Evolutionary conservation across 129 eudicot species (phyloP).

Genomic region (Centella asiatica): DNA sequence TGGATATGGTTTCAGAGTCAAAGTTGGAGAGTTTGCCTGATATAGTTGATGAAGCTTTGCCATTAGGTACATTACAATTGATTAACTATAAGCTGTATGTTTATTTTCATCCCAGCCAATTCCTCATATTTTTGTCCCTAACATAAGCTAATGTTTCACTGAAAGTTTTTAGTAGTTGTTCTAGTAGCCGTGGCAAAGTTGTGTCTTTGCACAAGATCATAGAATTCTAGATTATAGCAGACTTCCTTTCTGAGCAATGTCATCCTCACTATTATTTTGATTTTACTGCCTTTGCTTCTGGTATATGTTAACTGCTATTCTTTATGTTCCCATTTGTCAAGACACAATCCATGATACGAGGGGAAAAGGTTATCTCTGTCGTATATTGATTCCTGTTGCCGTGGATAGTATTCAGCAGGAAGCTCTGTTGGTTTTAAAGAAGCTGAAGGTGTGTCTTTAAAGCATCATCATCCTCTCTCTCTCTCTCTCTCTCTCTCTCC

Average conservation of each 20-base stretch:
- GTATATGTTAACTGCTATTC: not conserved
- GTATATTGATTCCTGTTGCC: constrained; percentile 44
- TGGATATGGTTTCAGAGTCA: constrained; percentile 28
- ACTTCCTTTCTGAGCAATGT: not conserved
- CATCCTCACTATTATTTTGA: not conserved
- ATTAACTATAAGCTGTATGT: not conserved
- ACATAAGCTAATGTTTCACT: no score
- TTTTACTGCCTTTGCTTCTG: not conserved
- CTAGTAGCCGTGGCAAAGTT: no score
- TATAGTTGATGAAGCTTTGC: constrained; percentile 20
- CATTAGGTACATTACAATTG: constrained; percentile 33
- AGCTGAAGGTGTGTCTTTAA: constrained; percentile 67
- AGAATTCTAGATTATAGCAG: not conserved
- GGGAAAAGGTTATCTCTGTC: constrained; percentile 40
- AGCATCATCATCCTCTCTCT: no score
- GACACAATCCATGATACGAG: constrained; percentile 23
- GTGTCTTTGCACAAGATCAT: not conserved
- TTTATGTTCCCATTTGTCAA: constrained; percentile 10
- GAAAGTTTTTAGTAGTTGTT: no score
- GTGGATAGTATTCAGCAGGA: constrained; percentile 77
- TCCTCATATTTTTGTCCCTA: not conserved
- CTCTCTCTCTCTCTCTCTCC: no score
- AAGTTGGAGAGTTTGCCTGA: constrained; percentile 24
- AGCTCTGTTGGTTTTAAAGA: constrained; percentile 54
- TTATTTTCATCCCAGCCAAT: not conserved